Evolutionary conservation across 129 eudicot species (phyloP).

Genomic region (Flaveria robusta): DNA sequence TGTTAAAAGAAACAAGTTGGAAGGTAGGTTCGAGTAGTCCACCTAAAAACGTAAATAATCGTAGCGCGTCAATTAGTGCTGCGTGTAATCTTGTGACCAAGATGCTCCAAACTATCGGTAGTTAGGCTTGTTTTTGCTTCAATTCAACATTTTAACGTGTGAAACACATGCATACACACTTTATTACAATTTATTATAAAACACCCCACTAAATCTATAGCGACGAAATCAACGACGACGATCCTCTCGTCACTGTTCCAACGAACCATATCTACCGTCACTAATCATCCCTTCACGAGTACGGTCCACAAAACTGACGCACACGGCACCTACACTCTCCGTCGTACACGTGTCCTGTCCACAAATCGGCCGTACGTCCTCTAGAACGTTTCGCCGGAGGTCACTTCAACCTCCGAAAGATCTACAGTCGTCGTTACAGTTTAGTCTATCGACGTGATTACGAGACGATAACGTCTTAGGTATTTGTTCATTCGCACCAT

Average conservation of each 20-base stretch:
- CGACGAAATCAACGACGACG: constrained; percentile 2
- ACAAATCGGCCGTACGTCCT: constrained; percentile 2
- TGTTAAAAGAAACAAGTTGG: too few species aligned
- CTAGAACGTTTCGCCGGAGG: constrained; percentile 5
- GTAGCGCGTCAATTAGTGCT: too few species aligned
- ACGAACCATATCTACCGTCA: constrained; percentile 6
- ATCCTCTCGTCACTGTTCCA: not conserved
- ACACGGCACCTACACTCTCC: constrained; percentile 2
- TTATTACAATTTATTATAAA: too few species aligned
- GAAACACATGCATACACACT: not conserved
- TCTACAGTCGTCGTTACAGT: constrained; percentile 2
- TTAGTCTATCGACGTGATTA: constrained; percentile 16
- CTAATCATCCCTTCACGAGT: not conserved
- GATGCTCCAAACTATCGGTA: not conserved
- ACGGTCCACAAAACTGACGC: constrained; percentile 9
- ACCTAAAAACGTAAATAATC: too few species aligned
- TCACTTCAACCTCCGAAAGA: constrained; percentile 7
- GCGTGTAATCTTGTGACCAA: not conserved
- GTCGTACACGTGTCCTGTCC: constrained; percentile 25
- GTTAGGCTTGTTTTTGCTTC: constrained; percentile 9
- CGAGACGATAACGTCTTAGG: constrained; percentile 24
- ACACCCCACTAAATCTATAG: not conserved
- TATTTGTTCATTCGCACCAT: constrained; percentile 30
- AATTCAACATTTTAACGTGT: not conserved
- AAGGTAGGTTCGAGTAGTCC: too few species aligned